Evolutionary conservation across 176 grass and related monocot genomes (phyloP).

Genomic region (Coix lacrymajobi): DNA sequence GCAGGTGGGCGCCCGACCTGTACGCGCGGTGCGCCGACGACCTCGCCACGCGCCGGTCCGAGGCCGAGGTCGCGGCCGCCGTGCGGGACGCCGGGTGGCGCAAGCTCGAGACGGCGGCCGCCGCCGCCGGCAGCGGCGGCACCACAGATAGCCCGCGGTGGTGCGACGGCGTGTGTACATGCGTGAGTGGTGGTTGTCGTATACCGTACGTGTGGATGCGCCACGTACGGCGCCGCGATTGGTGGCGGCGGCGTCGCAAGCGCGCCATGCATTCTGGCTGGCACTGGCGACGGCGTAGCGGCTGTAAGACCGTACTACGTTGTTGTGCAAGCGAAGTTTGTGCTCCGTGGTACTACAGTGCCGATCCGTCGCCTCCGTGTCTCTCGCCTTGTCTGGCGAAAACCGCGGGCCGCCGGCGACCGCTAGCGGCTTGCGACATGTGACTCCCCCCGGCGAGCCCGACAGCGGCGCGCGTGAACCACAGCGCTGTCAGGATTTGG

Average conservation of each 20-base stretch:
- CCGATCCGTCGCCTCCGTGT: no score
- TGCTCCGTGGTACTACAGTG: not conserved
- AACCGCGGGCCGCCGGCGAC: not conserved
- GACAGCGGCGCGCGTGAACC: slow-evolving; percentile 8
- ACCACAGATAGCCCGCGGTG: not conserved
- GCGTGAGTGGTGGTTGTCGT: not conserved
- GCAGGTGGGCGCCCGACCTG: slow-evolving; percentile 43
- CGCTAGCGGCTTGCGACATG: not conserved
- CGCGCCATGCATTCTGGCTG: not conserved
- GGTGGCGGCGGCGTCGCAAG: not conserved
- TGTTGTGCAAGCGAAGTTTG: slow-evolving; percentile 35
- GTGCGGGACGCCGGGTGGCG: slow-evolving; percentile 52
- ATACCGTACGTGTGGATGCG: not conserved
- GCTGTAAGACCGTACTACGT: not conserved
- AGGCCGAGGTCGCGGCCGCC: slow-evolving; percentile 11
- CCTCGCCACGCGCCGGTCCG: slow-evolving; percentile 19
- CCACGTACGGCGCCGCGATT: not conserved
- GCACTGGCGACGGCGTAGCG: not conserved
- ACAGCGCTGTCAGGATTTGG: slow-evolving; percentile 12
- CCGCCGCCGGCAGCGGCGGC: not conserved
- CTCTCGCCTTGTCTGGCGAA: not conserved
- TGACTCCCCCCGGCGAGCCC: not conserved
- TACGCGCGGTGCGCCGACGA: slow-evolving; percentile 48
- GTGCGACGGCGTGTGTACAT: not conserved
- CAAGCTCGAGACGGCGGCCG: slow-evolving; percentile 39